These are phyloP conservation scores for Colletotrichum neosansevieriae DNA, from an alignment of 2,329 filamentous ascomycete genomes.

Conservation along the genomic window DNA sequence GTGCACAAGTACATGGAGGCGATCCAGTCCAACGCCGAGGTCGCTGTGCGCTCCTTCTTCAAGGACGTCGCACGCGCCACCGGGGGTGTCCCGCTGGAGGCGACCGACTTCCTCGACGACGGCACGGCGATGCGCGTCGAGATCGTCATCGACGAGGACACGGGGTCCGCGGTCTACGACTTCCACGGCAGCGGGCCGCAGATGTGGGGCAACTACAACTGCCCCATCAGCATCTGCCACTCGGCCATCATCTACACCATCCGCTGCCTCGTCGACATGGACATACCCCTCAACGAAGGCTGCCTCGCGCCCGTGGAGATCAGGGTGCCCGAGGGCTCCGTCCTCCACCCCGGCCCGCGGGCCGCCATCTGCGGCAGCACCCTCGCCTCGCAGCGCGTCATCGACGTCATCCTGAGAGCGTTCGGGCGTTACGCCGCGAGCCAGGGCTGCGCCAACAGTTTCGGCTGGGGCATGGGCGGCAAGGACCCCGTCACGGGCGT, in stretches of 20 bases:
- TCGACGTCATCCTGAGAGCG: slow-evolving; percentile 49
- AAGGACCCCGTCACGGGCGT: slow-evolving; percentile 45
- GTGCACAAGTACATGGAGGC: slow-evolving; percentile 55
- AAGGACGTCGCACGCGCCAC: slow-evolving; percentile 41
- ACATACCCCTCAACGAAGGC: slow-evolving; percentile 56
- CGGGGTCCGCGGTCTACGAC: slow-evolving; percentile 52
- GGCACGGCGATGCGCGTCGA: slow-evolving; percentile 51
- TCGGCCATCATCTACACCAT: slow-evolving; percentile 55
- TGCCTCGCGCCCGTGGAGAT: slow-evolving; percentile 52
- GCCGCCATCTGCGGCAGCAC: slow-evolving; percentile 71
- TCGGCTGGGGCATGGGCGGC: slow-evolving; percentile 52
- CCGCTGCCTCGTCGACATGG: slow-evolving; percentile 49
- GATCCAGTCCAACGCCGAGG: slow-evolving; percentile 57
- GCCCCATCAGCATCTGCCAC: slow-evolving; percentile 52
- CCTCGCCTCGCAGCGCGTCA: slow-evolving; percentile 50
- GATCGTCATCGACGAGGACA: slow-evolving; percentile 47
- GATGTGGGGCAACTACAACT: slow-evolving; percentile 52
- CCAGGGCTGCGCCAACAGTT: slow-evolving; percentile 50
- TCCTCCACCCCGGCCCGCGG: slow-evolving; percentile 50
- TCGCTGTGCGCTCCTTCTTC: slow-evolving; percentile 49
- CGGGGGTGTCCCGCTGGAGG: slow-evolving; percentile 31
- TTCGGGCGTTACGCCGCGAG: slow-evolving; percentile 45
- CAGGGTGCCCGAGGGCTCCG: slow-evolving; percentile 46
- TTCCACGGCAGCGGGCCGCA: slow-evolving; percentile 52
- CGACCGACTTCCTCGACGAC: slow-evolving; percentile 52